These are phyloP conservation scores for Talaromyces sp. DNA, from an alignment of 2,329 filamentous ascomycete genomes.

Conservation along the genomic window DNA sequence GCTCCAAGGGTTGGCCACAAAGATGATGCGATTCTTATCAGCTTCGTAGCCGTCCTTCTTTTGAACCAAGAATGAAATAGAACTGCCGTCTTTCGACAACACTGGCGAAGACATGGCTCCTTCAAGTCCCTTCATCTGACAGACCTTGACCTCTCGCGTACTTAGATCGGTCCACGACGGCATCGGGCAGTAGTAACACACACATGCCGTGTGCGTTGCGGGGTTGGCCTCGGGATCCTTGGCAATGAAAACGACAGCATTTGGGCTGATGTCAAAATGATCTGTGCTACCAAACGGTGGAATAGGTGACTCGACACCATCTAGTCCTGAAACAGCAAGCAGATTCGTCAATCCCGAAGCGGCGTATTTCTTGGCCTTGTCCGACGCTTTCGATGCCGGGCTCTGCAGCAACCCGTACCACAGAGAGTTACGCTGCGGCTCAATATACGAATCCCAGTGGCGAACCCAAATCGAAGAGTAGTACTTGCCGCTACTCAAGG, in stretches of 20 bases:
- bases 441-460: conserved; percentile 48
- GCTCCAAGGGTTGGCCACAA: conserved; percentile 37
- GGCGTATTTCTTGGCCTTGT: conserved; percentile 32
- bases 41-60: conserved; percentile 41
- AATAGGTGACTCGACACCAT: conserved; percentile 41
- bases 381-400: conserved; percentile 29
- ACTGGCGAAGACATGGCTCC: conserved; percentile 42
- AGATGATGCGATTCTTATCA: conserved; percentile 41
- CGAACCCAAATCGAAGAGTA: conserved; percentile 49
- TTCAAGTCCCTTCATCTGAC: conserved; percentile 28
- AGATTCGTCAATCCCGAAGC: conserved; percentile 40
- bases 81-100: conserved; percentile 38
- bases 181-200: conserved; percentile 41
- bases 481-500: conserved; percentile 40
- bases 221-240: conserved; percentile 41
- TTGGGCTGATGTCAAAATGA: conserved; percentile 42
- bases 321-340: conserved; percentile 32
- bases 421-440: conserved; percentile 44
- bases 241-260: conserved; percentile 41
- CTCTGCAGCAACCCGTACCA: conserved; percentile 44
- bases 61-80: conserved; percentile 40
- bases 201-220: conserved; percentile 42
- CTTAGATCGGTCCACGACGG: conserved; percentile 35
- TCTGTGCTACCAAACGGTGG: conserved; percentile 43
- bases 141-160: conserved; percentile 23